Evolutionary conservation across 2,329 filamentous ascomycete genomes (phyloP).

Genomic region (Juglanconis sp.): DNA sequence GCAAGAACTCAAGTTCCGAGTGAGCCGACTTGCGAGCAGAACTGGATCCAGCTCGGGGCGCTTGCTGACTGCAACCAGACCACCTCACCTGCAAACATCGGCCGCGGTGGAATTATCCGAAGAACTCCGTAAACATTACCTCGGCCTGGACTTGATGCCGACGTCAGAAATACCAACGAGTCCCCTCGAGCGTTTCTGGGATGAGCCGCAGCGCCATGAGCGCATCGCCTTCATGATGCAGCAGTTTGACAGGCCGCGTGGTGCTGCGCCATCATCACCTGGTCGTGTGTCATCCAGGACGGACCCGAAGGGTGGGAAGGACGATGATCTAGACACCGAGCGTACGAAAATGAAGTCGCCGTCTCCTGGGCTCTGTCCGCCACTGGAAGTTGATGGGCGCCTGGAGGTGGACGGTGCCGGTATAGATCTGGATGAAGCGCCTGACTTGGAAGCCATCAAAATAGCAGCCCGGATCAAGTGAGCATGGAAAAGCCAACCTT

Average conservation of each 20-base stretch:
- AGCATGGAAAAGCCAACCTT: background rate
- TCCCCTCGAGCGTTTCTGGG: slow-evolving; percentile 11
- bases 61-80: too few relatives aligned
- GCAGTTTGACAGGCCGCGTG: background rate
- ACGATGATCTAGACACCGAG: too few relatives aligned
- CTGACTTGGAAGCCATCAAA: background rate
- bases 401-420: background rate
- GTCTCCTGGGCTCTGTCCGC: background rate
- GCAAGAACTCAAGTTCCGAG: background rate
- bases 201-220: slow-evolving; percentile 13
- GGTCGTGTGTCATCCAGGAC: too few relatives aligned
- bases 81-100: too few relatives aligned
- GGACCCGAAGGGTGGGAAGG: too few relatives aligned
- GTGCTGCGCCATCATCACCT: too few relatives aligned
- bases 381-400: slow-evolving; percentile 3
- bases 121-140: background rate
- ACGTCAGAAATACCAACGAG: background rate
- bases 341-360: background rate
- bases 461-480: slow-evolving; percentile 10
- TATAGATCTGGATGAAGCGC: background rate
- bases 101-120: background rate
- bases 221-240: slow-evolving; percentile 15
- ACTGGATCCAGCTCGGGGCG: too few relatives aligned
- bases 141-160: too few relatives aligned
- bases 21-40: too few relatives aligned